Percentiles rank a stretch among this genome's conserved stretches.
These are phyloP conservation scores for Pleodorina starrii DNA, from an alignment of 139 green algal genomes.

Conservation along the genomic window DNA sequence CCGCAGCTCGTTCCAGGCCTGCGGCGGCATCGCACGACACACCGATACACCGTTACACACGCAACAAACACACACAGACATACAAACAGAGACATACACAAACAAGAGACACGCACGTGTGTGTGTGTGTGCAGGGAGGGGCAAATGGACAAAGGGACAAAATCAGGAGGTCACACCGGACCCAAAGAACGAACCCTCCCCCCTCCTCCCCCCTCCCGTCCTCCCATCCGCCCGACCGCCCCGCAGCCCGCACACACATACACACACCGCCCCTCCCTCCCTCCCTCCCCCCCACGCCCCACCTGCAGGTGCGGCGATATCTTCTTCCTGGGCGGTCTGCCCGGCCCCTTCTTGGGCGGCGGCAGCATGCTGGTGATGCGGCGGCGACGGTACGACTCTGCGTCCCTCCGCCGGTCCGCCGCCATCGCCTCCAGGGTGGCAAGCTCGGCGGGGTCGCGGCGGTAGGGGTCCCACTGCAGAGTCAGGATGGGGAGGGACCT, in stretches of 20 bases:
- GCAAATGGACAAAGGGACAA: too few relatives aligned
- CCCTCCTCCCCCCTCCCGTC: too few relatives aligned
- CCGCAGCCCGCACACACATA: too few relatives aligned
- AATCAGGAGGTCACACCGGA: not conserved
- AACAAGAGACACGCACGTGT: not conserved
- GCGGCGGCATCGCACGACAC: too few relatives aligned
- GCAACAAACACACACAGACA: too few relatives aligned
- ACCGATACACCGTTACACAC: too few relatives aligned
- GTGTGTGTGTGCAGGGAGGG: not conserved
- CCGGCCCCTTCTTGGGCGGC: slow-evolving; percentile 28
- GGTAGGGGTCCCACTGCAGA: slow-evolving; percentile 29
- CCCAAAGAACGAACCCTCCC: not conserved
- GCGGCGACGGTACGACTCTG: slow-evolving; percentile 36
- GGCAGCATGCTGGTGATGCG: slow-evolving; percentile 20
- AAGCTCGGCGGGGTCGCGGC: slow-evolving; percentile 40
- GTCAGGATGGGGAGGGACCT: slow-evolving; percentile 39
- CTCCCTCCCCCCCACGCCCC: too few relatives aligned
- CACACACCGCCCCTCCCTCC: not conserved
- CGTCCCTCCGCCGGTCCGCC: slow-evolving; percentile 29
- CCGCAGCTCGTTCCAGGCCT: slow-evolving; percentile 29
- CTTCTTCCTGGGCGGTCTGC: slow-evolving; percentile 11
- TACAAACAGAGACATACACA: too few relatives aligned
- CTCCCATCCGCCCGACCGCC: not conserved
- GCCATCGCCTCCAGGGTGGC: not conserved
- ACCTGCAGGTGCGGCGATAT: slow-evolving; percentile 46